phyloP scores from a whole-genome alignment of 331 rosid species.

The Quercus phellos region DNA sequence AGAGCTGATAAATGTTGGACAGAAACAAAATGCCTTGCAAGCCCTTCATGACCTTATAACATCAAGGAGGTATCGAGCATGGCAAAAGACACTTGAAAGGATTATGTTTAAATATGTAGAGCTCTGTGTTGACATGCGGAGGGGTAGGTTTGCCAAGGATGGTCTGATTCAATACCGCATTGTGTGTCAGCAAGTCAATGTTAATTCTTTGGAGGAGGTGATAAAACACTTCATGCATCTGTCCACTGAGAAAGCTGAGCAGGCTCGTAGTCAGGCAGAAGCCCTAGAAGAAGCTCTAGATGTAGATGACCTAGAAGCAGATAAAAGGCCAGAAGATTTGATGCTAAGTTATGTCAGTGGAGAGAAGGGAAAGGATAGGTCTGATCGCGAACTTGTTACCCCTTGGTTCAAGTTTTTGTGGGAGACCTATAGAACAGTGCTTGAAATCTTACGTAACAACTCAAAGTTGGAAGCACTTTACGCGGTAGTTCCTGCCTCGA shows the following conservation, averaged over 20 bases:
- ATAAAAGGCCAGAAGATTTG: slow-evolving; percentile 90
- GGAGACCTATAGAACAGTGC: slow-evolving; percentile 98
- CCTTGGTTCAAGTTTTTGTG: slow-evolving; percentile 98
- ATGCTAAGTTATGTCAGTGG: slow-evolving; percentile 98
- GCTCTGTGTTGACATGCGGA: slow-evolving; percentile 78
- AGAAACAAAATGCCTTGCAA: slow-evolving; percentile 90
- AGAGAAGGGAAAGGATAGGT: slow-evolving; percentile 91
- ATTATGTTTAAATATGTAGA: slow-evolving; percentile 93
- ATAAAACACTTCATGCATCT: slow-evolving; percentile 93
- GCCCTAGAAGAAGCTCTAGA: slow-evolving; percentile 91
- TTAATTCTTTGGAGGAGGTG: slow-evolving; percentile 84
- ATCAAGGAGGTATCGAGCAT: slow-evolving; percentile 79
- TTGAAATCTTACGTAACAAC: slow-evolving; percentile 83
- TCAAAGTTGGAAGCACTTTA: slow-evolving; percentile 88
- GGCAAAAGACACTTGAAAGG: slow-evolving; percentile 86
- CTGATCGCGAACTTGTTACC: slow-evolving; percentile 91
- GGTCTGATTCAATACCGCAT: slow-evolving; percentile 90
- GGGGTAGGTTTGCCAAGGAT: slow-evolving; percentile 87
- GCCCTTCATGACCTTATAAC: slow-evolving; percentile 86
- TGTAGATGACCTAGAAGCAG: slow-evolving; percentile 94
- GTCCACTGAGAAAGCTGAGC: slow-evolving; percentile 98
- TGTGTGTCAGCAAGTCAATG: slow-evolving; percentile 91
- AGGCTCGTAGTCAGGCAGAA: slow-evolving; percentile 90
- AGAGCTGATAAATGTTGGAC: slow-evolving; percentile 93
- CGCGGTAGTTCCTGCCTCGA: slow-evolving; percentile 51